Conservation (phyloP, 1,139 yeast genomes). For the Debaryomyces coudertii region DNA sequence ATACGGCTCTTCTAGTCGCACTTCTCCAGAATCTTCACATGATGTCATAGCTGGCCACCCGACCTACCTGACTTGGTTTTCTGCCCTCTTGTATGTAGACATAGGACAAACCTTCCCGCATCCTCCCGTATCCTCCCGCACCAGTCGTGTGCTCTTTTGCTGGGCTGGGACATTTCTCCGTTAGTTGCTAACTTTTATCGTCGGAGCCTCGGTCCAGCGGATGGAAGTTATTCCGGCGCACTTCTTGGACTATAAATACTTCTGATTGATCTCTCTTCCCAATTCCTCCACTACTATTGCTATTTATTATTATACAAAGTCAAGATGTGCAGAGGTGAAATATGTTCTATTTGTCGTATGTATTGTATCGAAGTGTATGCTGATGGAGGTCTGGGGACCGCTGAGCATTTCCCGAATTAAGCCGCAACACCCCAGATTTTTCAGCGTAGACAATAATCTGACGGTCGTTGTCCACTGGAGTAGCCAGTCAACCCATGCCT, state of each 20-base stretch:
- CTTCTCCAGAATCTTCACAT: neutral
- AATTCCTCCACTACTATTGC: neutral
- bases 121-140: neutral
- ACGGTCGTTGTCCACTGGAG: neutral
- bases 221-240: slow-evolving; percentile 2
- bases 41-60: neutral
- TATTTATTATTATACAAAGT: neutral
- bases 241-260: neutral
- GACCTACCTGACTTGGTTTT: neutral
- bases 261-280: neutral
- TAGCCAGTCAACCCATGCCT: neutral
- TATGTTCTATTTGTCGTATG: slow-evolving; percentile 41
- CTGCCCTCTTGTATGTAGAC: neutral
- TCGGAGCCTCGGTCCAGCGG: slow-evolving; percentile 1
- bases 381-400: neutral
- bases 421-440: neutral
- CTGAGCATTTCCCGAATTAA: neutral
- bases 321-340: slow-evolving; percentile 39
- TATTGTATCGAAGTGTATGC: slow-evolving; percentile 9
- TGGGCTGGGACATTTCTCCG: neutral
- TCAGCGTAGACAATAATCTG: no score
- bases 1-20: no score
- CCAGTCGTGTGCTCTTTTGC: neutral
- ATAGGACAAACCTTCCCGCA: neutral
- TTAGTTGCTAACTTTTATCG: neutral